A percentile compares a stretch with the other conserved stretches of the same genome.
These are phyloP conservation scores for Brettanomyces naardenensis DNA, from an alignment of 805 yeast species.

Conservation along the genomic window DNA sequence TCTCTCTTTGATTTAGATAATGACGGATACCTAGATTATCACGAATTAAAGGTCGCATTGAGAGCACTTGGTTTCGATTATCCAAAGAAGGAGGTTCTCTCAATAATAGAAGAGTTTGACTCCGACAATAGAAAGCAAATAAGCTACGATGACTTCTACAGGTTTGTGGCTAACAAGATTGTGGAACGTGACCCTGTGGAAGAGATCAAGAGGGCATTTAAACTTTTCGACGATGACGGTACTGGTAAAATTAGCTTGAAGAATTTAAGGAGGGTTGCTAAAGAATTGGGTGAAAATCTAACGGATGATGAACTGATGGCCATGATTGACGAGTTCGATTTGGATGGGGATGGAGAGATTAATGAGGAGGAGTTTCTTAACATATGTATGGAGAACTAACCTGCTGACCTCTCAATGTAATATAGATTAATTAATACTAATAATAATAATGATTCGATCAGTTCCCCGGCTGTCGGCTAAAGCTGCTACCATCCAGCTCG, in stretches of 20 bases:
- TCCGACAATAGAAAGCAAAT: slow-evolving; percentile 66
- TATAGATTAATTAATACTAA: no score
- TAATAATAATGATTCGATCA: no score
- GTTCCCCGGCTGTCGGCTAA: no score
- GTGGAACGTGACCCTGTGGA: slow-evolving; percentile 86
- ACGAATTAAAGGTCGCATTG: slow-evolving; percentile 89
- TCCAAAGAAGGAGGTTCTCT: slow-evolving; percentile 64
- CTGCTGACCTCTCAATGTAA: no score
- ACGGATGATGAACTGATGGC: slow-evolving; percentile 91
- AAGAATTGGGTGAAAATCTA: slow-evolving; percentile 85
- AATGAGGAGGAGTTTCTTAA: slow-evolving; percentile 86
- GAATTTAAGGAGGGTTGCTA: slow-evolving; percentile 81
- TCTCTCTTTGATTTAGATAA: slow-evolving; percentile 85
- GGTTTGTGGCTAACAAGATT: slow-evolving; percentile 76
- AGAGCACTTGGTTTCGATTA: slow-evolving; percentile 89
- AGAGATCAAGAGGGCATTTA: slow-evolving; percentile 85
- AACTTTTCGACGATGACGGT: slow-evolving; percentile 77
- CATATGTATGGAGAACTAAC: slow-evolving; percentile 66
- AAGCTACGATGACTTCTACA: slow-evolving; percentile 73
- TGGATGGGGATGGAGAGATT: slow-evolving; percentile 94
- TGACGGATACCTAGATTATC: slow-evolving; percentile 86
- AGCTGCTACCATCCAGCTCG: no score
- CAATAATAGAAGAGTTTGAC: slow-evolving; percentile 74
- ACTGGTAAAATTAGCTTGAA: slow-evolving; percentile 81
- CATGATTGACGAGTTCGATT: slow-evolving; percentile 95